These are phyloP conservation scores for Microascus cirrosus DNA, from an alignment of 2,329 filamentous ascomycete species.

Conservation along the genomic window DNA sequence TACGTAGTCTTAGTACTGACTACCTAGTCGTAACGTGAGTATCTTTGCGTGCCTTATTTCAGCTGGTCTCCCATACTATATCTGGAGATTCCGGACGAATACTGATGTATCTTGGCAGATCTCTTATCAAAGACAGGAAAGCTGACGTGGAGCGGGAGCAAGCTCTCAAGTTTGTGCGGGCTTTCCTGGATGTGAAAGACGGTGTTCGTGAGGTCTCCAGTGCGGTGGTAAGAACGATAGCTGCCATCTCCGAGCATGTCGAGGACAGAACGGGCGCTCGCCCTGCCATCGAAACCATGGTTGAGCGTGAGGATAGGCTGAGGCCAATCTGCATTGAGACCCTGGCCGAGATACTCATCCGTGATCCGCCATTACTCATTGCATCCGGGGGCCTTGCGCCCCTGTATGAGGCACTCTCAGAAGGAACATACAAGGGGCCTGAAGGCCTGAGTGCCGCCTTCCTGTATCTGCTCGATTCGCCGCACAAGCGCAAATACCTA, in stretches of 20 bases:
- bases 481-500: conserved; percentile 69
- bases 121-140: conserved; percentile 89
- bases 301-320: conserved; percentile 74
- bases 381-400: conserved; percentile 75
- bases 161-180: conserved; percentile 88
- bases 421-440: conserved; percentile 84
- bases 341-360: conserved; percentile 79
- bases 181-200: conserved; percentile 91
- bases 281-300: conserved; percentile 52
- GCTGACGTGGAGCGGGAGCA: conserved; percentile 96
- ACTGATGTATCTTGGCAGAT: conserved; percentile 29
- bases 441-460: conserved; percentile 84
- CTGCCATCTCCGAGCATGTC: conserved; percentile 77
- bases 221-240: conserved; percentile 78
- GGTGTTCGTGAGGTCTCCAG: conserved; percentile 80
- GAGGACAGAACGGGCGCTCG: conserved; percentile 53
- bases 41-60: neutral
- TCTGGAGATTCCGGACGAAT: neutral
- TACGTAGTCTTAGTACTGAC: conserved; percentile 80
- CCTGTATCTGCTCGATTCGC: conserved; percentile 78
- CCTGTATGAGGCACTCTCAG: conserved; percentile 82
- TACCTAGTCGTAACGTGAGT: conserved; percentile 68
- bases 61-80: too few species aligned
- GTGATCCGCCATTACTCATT: conserved; percentile 70
- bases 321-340: conserved; percentile 89